A percentile compares a stretch with the other conserved stretches of the same genome.
Conservation (phyloP, 2,329 filamentous ascomycete species). For the Fusarium cyanostomum region DNA sequence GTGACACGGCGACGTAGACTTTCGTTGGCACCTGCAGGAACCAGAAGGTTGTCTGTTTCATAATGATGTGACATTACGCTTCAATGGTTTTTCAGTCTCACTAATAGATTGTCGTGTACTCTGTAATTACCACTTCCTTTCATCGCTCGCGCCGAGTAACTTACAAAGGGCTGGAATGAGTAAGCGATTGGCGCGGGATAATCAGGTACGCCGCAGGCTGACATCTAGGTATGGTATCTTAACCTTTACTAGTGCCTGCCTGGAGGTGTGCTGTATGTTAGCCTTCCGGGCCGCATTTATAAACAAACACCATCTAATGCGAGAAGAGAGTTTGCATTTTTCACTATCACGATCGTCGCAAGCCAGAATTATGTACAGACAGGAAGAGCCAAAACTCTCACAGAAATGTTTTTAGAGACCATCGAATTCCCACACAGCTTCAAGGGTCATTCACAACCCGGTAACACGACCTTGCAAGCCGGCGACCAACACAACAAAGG, state of each 20-base stretch:
- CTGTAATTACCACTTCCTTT: background rate
- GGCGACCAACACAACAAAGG: constrained; percentile 6
- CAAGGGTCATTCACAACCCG: constrained; percentile 4
- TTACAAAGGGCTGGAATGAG: background rate
- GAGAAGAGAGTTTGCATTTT: too few species aligned
- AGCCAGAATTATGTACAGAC: too few species aligned
- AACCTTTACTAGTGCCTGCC: too few species aligned
- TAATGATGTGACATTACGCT: background rate
- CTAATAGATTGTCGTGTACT: background rate
- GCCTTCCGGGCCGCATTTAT: background rate
- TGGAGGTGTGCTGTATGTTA: constrained; percentile 10
- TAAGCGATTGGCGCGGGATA: constrained; percentile 1
- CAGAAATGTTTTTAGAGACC: too few species aligned
- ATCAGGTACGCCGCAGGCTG: background rate
- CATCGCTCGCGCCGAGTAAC: background rate
- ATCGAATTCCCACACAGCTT: too few species aligned
- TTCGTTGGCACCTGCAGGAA: background rate
- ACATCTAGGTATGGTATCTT: background rate
- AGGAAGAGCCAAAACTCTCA: too few species aligned
- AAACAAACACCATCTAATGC: too few species aligned
- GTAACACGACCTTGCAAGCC: constrained; percentile 14
- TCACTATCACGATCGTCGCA: too few species aligned
- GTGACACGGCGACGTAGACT: constrained; percentile 15
- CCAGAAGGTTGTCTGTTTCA: background rate
- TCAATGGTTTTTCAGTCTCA: background rate